Evolutionary conservation across 352 stramenopile species (phyloP).

Genomic region (Globisporangium radiosum): DNA sequence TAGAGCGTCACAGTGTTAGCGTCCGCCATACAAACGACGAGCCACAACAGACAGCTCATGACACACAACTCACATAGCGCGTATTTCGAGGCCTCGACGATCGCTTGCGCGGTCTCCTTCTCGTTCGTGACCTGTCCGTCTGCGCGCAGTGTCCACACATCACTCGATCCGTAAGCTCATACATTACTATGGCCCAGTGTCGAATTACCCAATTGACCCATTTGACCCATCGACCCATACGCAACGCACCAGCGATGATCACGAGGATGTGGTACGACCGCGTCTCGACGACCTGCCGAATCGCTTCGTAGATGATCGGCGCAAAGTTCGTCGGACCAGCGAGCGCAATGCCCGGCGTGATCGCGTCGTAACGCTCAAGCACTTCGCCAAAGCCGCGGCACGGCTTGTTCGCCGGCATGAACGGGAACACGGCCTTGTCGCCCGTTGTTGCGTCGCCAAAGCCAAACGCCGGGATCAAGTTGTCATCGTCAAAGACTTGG

Average conservation of each 20-base stretch:
- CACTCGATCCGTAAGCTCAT: no score
- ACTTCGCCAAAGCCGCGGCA: constrained; percentile 55
- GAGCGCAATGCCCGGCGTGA: constrained; percentile 41
- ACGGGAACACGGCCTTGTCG: constrained; percentile 48
- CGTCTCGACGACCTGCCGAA: constrained; percentile 39
- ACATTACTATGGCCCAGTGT: no score
- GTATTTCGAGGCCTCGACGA: constrained; percentile 64
- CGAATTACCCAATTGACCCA: no score
- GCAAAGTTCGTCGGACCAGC: constrained; percentile 73
- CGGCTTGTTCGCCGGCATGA: constrained; percentile 27
- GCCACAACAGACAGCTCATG: background rate
- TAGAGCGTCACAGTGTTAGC: no score
- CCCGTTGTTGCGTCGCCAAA: constrained; percentile 60
- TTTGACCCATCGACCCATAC: background rate
- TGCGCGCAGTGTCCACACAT: background rate
- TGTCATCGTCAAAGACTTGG: constrained; percentile 61
- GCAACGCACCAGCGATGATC: constrained; percentile 45
- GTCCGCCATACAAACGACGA: background rate
- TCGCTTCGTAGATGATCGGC: constrained; percentile 68
- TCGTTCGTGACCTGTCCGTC: constrained; percentile 67
- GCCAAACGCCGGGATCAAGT: constrained; percentile 65
- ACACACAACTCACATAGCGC: constrained; percentile 46
- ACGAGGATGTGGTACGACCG: constrained; percentile 65
- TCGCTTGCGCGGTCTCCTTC: constrained; percentile 56
- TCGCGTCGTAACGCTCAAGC: constrained; percentile 40